A percentile compares a stretch with the other conserved stretches of the same genome.
Conservation (phyloP, 257 asterid species). For the Parsonsia alboflavescens region DNA sequence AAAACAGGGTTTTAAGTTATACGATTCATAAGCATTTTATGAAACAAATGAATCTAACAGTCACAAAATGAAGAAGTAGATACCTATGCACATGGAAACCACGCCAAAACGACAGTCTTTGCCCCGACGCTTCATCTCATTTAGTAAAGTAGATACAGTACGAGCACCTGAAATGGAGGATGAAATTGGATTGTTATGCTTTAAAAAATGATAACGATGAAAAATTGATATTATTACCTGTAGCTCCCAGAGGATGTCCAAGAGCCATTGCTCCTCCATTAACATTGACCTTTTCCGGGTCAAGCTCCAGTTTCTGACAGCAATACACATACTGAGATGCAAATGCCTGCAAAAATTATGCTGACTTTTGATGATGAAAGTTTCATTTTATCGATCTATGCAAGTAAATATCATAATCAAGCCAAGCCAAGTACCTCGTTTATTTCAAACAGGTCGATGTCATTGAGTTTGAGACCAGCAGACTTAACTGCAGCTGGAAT, state of each 20-base stretch:
- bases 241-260: slow-evolving; percentile 92
- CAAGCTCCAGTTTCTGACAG: slow-evolving; percentile 70
- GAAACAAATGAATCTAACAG: neutral
- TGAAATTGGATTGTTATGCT: neutral
- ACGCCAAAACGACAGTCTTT: slow-evolving; percentile 83
- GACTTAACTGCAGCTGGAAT: slow-evolving; percentile 90
- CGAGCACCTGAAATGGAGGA: slow-evolving; percentile 60
- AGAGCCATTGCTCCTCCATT: slow-evolving; percentile 97
- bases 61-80: neutral
- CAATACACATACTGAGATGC: slow-evolving; percentile 91
- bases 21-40: neutral
- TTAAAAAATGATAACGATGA: neutral
- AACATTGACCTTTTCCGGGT: slow-evolving; percentile 70
- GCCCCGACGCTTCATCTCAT: slow-evolving; percentile 94
- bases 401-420: neutral
- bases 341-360: slow-evolving; percentile 57
- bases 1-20: neutral
- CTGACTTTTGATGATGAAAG: neutral
- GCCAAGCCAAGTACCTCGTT: slow-evolving; percentile 54
- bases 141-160: slow-evolving; percentile 71
- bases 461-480: slow-evolving; percentile 65
- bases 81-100: slow-evolving; percentile 95
- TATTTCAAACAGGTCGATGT: slow-evolving; percentile 76
- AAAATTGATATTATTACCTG: slow-evolving; percentile 38
- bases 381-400: slow-evolving; percentile 4